Evolutionary conservation across 768 basidiomycete genomes (phyloP), one percentile per base, ranked within the genome.

Genomic region (Leccinum truebloodii): DNA sequence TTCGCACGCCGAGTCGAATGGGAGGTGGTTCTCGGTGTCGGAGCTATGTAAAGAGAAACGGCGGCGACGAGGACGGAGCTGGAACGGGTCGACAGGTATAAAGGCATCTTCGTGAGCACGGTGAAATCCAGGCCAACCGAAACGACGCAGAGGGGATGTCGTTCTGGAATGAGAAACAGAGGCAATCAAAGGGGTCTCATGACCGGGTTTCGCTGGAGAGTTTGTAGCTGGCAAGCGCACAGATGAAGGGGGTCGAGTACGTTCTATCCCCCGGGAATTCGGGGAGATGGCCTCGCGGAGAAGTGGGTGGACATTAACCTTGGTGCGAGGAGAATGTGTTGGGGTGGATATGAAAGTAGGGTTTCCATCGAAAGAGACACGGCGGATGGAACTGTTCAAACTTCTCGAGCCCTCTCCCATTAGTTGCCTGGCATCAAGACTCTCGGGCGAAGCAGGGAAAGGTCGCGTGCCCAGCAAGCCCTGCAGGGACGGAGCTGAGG

Each of bases 91-190:
- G 4, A 86, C 64, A 1, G 85, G 85, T 4, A 86, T 70, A 60
- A 87, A 87, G 0, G 80, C 80, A 26, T 85, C 84, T 57, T 85
- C 83, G 28, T 75, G 75, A 22, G 76, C 72, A 8, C 86, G 80
- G 18, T 84, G 81, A 13, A 87, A 78, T 10, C 79, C 77, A 1
- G 82, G 77, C 78, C 81, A 83, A 14, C 81, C 78, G 16, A 89
- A 77, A 18, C 86, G 75, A 10, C 86, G 82, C 0, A 89, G 73
- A 1, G 89, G 88, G 1, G 88, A 89, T 0, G 75, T 71, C 3
- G 77, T 71, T 39, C 81, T 78, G 12, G 79, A 79, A 49, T 73
- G 79, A 8, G 78, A 69, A 1, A 68, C 67, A 2, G 78, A 77
- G 4, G 65, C 58, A 20, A 67, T 48, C 12, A 58, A 60, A 16